Conservation (phyloP, 805 yeast genomes). For the Pichia scutulata region DNA sequence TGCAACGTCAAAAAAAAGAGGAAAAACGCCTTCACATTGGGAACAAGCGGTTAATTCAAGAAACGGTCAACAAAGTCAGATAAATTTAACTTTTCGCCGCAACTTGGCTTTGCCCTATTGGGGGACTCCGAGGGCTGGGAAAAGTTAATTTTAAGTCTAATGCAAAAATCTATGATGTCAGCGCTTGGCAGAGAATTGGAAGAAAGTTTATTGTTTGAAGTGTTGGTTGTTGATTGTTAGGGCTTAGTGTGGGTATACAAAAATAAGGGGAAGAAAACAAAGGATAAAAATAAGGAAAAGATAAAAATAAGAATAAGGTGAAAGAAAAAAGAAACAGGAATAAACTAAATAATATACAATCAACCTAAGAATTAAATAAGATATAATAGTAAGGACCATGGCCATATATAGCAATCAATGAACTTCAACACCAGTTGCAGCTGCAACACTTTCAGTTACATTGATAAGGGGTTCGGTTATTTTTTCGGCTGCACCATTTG, state of each 20-base stretch:
- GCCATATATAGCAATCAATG: conserved; percentile 15
- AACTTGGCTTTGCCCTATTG: too few relatives aligned
- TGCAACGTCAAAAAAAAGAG: background rate
- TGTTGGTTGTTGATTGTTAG: background rate
- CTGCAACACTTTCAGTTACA: background rate
- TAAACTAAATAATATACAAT: background rate
- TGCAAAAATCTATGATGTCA: background rate
- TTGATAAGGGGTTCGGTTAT: background rate
- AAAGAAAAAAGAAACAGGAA: background rate
- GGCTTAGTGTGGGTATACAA: background rate
- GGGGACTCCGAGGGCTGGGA: background rate
- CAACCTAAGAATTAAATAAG: background rate
- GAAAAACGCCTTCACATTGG: too few relatives aligned
- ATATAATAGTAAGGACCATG: background rate
- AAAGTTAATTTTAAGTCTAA: background rate
- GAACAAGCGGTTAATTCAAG: too few relatives aligned
- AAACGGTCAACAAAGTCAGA: too few relatives aligned
- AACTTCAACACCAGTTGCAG: conserved; percentile 22
- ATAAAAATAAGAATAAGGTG: background rate
- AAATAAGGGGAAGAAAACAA: background rate
- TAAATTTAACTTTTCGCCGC: too few relatives aligned
- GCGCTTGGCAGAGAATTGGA: background rate
- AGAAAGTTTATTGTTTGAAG: too few relatives aligned
- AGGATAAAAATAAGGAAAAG: background rate
- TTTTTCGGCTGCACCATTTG: background rate